A percentile compares a stretch with the other conserved stretches of the same genome.
phyloP scores from a whole-genome alignment of 257 asterid species.

The Plectranthus barbatus region DNA sequence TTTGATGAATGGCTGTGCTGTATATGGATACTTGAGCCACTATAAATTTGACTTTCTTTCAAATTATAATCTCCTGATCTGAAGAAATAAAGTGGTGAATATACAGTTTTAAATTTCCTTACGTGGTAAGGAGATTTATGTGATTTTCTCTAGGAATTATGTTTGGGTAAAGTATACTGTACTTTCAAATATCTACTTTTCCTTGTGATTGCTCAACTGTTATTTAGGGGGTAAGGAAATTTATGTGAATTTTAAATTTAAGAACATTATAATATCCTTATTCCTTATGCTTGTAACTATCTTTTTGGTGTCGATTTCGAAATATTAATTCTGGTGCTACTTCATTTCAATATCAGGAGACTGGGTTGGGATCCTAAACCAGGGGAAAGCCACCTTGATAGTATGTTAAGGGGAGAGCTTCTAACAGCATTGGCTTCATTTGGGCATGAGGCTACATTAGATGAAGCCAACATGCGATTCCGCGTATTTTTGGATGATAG shows the following conservation, averaged over 20 bases:
- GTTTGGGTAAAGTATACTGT: neutral
- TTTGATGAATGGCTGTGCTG: no score
- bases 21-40: no score
- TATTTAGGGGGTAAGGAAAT: neutral
- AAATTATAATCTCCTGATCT: no score
- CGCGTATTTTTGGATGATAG: conserved; percentile 59
- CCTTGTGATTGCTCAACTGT: neutral
- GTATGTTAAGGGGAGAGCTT: conserved; percentile 93
- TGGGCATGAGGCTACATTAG: conserved; percentile 59
- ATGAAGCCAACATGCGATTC: conserved; percentile 79
- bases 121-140: neutral
- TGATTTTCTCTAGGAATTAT: neutral
- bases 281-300: neutral
- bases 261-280: no score
- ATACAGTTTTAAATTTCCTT: no score
- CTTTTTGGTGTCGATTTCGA: neutral
- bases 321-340: neutral
- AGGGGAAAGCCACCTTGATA: conserved; percentile 86
- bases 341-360: conserved; percentile 46
- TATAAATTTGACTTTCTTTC: no score
- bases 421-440: conserved; percentile 58
- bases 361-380: conserved; percentile 96
- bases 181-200: neutral
- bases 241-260: neutral
- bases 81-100: no score